phyloP scores from a whole-genome alignment of 2,329 filamentous ascomycete genomes.

The Epichloe aotearoae region DNA sequence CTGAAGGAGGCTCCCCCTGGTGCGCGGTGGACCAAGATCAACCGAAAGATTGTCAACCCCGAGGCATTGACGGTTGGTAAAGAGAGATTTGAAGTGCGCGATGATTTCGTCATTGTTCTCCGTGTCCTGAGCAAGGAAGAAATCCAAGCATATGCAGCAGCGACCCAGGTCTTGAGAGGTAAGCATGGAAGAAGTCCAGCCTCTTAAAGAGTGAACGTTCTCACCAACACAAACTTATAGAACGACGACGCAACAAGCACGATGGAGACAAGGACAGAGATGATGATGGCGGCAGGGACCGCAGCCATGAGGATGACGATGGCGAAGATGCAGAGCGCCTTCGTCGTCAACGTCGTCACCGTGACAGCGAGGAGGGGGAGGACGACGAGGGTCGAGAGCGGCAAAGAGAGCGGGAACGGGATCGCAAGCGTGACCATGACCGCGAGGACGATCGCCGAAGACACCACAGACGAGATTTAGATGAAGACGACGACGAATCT shows the following conservation, averaged over 20 bases:
- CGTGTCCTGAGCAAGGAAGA: slow-evolving; percentile 79
- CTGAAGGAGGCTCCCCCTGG: slow-evolving; percentile 63
- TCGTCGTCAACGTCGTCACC: slow-evolving; percentile 5
- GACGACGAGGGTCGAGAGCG: not conserved
- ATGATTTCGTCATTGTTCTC: slow-evolving; percentile 87
- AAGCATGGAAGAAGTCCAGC: slow-evolving; percentile 14
- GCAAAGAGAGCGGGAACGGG: not conserved
- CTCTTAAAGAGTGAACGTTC: not conserved
- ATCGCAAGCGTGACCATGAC: slow-evolving; percentile 3
- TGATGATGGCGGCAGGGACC: slow-evolving; percentile 6
- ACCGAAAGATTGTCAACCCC: slow-evolving; percentile 75
- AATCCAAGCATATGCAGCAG: slow-evolving; percentile 73
- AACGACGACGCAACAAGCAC: slow-evolving; percentile 20
- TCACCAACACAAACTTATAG: slow-evolving; percentile 5
- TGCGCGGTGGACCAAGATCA: slow-evolving; percentile 89
- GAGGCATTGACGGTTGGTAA: slow-evolving; percentile 76
- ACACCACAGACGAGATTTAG: slow-evolving; percentile 10
- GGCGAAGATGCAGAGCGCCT: slow-evolving; percentile 12
- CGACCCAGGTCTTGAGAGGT: slow-evolving; percentile 73
- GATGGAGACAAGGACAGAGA: slow-evolving; percentile 25
- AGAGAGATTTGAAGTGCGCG: slow-evolving; percentile 82
- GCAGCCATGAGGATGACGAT: slow-evolving; percentile 5
- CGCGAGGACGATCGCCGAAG: slow-evolving; percentile 11
- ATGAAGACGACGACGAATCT: slow-evolving; percentile 12
- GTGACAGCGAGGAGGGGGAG: slow-evolving; percentile 11